Base-by-base conservation (phyloP, 2,329 filamentous ascomycete genomes). In the Sordariomycetes sp. region DNA sequence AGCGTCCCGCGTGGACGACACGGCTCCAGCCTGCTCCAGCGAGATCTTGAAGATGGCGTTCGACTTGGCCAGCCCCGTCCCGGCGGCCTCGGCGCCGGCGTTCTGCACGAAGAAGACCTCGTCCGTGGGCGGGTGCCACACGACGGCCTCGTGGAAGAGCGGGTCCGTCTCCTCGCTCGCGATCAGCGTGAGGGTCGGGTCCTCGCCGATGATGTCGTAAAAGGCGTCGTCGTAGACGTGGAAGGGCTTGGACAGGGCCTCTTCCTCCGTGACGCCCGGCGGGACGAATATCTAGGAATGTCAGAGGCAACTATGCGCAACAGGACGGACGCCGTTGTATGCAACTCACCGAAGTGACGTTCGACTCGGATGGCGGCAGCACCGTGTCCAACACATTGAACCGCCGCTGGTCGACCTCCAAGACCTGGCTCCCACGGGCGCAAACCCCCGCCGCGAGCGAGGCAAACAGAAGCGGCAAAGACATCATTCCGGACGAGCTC, bases 101-200 rank as follows among this genome's bases (percentile, higher is more conserved):
- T 78, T 79, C 58, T 81, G 78, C 0, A 74, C 77, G 48, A 82
- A 82, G 62, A 81, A 81, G 48, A 80, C 69, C 60, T 81, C 78
- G 22, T 81, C 74, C 0, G 75, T 79, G 0, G 71, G 72, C 20
- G 65, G 68, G 25, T 72, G 76, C 77, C 78, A 83, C 0, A 80
- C 72, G 11, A 79, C 76, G 7, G 79, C 80, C 62, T 83, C 80
- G 58, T 83, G 80, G 52, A 80, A 83, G 5, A 79, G 63, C 0
- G 77, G 77, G 53, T 80, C 71, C 0, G 65, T 67, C 0, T 69
- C 72, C 0, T 74, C 71, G 4, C 73, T 69, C 1, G 76, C 77
- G 8, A 81, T 72, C 16, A 80, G 66, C 1, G 79, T 79, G 60
- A 82, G 64, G 0, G 76, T 75, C 0, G 80, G 78, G 46, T 76